Percentiles rank a stretch among this genome's conserved stretches.
phyloP scores from a whole-genome alignment of 352 stramenopile species.

The Pythium grandisporangium region DNA sequence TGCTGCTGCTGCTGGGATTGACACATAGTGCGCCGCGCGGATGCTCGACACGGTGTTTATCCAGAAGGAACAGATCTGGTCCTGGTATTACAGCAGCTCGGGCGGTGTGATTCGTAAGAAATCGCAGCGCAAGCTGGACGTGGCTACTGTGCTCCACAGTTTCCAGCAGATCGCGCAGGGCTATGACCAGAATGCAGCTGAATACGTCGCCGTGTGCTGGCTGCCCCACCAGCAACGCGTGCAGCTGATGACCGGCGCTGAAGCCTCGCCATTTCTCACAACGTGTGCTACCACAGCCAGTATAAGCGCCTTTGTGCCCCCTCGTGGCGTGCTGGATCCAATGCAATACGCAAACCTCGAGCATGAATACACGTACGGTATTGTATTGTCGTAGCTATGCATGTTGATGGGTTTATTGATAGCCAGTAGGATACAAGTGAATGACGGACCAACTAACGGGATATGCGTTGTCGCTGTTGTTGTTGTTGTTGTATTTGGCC shows the following conservation, averaged over 20 bases:
- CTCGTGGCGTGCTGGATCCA: conserved; percentile 58
- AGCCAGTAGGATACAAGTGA: too few species aligned
- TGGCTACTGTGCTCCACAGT: conserved; percentile 25
- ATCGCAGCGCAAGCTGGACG: conserved; percentile 32
- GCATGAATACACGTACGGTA: conserved; percentile 58
- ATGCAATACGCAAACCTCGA: conserved; percentile 64
- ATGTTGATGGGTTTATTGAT: too few species aligned
- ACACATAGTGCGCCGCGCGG: conserved; percentile 23
- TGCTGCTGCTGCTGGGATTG: too few species aligned
- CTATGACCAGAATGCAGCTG: conserved; percentile 11
- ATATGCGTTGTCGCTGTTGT: neutral
- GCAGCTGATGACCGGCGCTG: conserved; percentile 36
- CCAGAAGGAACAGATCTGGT: conserved; percentile 70
- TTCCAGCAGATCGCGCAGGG: conserved; percentile 22
- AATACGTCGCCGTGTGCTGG: conserved; percentile 43
- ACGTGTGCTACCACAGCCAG: conserved; percentile 22
- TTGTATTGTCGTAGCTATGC: too few species aligned
- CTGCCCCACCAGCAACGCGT: conserved; percentile 45
- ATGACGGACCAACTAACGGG: too few species aligned
- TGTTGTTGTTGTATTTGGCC: conserved; percentile 1
- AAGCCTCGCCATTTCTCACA: conserved; percentile 39
- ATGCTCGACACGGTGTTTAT: conserved; percentile 70
- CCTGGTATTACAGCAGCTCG: conserved; percentile 54
- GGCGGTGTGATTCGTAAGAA: conserved; percentile 54
- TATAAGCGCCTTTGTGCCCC: conserved; percentile 49